Evolutionary conservation across 148 eudicot genomes (phyloP), one percentile per base, ranked within the genome.

Genomic region (Suaeda aralocaspica): DNA sequence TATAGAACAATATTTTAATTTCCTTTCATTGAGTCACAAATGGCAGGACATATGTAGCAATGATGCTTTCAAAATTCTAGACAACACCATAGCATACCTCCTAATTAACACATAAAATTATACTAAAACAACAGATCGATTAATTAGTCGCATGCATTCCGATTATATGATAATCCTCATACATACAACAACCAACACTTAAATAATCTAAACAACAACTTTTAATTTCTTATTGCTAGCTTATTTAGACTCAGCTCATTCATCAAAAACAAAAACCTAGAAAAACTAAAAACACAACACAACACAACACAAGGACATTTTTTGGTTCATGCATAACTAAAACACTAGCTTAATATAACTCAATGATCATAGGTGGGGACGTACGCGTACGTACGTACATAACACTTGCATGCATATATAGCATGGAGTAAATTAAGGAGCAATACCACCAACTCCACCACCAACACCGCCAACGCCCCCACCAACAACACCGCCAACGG

Each of bases 371-470:
- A 42, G 13, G 13, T n/a, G n/a, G n/a, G 41, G 5, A 36, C 8
- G 41, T 8, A 36, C 8, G 41, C 41, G 8, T 36, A 46, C 4
- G 53, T 49, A 49, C 24, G 53, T 49, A 67, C 72, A 6, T 39
- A 22, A 51, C 60, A 34, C 59, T 21, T 21, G 15, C 24, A 31
- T 26, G 30, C 31, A 49, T 19, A 12, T 3, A 19, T n/a, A n/a
- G 51, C 36, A 16, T n/a, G 50, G 29, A 21, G 25, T 2, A 56
- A n/a, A 21, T 71, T 24, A 71, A 60, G 74, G 74, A 48, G 19
- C 11, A 16, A 68, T 53, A n/a, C 71, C 71, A 33, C 71, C 72
- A 68, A 66, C 56, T 25, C 52, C 71, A 15, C 72, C 72, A 45
- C 58, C 66, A 10, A 21, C 64, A 59, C 44, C 46, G 2, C 61